Percentiles rank a stretch among this genome's conserved stretches.
Evolutionary conservation across 495 filamentous ascomycete species (phyloP).

Genomic region (Penicillium salamii): DNA sequence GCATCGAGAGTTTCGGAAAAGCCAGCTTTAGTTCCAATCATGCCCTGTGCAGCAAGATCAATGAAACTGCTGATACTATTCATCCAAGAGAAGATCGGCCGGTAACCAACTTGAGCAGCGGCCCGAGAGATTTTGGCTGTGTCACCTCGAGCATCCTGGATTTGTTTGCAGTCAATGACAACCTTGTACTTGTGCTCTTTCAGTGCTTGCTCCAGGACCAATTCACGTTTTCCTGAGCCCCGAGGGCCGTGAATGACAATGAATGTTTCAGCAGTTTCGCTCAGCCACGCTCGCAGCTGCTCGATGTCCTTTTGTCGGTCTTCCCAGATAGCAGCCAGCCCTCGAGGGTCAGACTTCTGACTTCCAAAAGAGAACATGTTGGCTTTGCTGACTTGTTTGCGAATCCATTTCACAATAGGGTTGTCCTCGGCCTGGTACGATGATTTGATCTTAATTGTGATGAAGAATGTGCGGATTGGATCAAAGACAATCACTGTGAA

Average conservation of each 20-base stretch:
- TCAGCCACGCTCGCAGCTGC: constrained; percentile 79
- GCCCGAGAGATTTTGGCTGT: constrained; percentile 80
- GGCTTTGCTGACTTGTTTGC: constrained; percentile 63
- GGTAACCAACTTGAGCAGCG: constrained; percentile 82
- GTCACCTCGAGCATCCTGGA: constrained; percentile 89
- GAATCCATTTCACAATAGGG: constrained; percentile 72
- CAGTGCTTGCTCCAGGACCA: constrained; percentile 81
- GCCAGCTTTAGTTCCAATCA: constrained; percentile 90
- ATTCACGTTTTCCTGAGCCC: constrained; percentile 85
- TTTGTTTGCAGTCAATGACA: constrained; percentile 91
- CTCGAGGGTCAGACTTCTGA: constrained; percentile 57
- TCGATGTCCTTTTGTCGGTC: constrained; percentile 79
- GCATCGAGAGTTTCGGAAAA: constrained; percentile 93
- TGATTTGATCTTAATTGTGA: constrained; percentile 81
- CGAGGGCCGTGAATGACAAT: constrained; percentile 91
- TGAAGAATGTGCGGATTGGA: constrained; percentile 86
- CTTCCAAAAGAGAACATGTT: constrained; percentile 63
- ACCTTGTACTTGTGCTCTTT: constrained; percentile 74
- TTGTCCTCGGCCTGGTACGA: constrained; percentile 70
- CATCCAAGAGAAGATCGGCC: constrained; percentile 93
- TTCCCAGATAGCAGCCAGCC: constrained; percentile 80
- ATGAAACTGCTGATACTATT: constrained; percentile 90
- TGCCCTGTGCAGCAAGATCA: constrained; percentile 89
- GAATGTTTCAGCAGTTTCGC: constrained; percentile 85
- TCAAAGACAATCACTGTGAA: constrained; percentile 91